Conservation (phyloP, 2,329 filamentous ascomycete species). For the Alternaria sp. region DNA sequence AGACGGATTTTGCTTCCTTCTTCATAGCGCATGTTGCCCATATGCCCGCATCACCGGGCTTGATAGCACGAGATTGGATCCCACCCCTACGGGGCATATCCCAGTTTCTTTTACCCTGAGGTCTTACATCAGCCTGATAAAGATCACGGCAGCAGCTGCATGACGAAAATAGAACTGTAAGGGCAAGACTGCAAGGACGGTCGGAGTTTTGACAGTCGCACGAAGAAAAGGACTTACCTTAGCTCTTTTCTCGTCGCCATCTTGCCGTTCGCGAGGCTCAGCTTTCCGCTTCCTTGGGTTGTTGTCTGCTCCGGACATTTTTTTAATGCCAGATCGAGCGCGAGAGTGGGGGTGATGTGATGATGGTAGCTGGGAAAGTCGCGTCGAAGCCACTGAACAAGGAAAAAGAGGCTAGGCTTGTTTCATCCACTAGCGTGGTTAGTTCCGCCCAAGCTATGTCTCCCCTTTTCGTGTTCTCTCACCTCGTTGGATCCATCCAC, state of each 20-base stretch:
- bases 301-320: conserved; percentile 26
- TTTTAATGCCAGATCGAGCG: neutral
- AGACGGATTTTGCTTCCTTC: conserved; percentile 73
- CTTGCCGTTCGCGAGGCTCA: conserved; percentile 33
- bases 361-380: conserved; percentile 7
- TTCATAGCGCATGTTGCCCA: conserved; percentile 80
- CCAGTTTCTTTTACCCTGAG: conserved; percentile 57
- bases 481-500: conserved; percentile 4
- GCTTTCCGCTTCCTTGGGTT: conserved; percentile 50
- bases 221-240: conserved; percentile 45
- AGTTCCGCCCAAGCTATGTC: conserved; percentile 1
- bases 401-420: conserved; percentile 15
- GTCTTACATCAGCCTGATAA: conserved; percentile 24
- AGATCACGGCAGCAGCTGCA: conserved; percentile 26
- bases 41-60: conserved; percentile 75
- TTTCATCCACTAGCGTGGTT: conserved; percentile 19
- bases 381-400: conserved; percentile 1
- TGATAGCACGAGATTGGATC: conserved; percentile 55
- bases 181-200: conserved; percentile 21
- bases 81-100: conserved; percentile 48
- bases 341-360: conserved; percentile 9
- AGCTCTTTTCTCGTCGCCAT: conserved; percentile 44
- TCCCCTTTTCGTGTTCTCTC: neutral
- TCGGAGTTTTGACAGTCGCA: conserved; percentile 18
- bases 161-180: conserved; percentile 22